Percentiles rank a stretch among this genome's conserved stretches.
Evolutionary conservation across 805 yeast genomes (phyloP).

Genomic region (Wickerhamiella azymoides): DNA sequence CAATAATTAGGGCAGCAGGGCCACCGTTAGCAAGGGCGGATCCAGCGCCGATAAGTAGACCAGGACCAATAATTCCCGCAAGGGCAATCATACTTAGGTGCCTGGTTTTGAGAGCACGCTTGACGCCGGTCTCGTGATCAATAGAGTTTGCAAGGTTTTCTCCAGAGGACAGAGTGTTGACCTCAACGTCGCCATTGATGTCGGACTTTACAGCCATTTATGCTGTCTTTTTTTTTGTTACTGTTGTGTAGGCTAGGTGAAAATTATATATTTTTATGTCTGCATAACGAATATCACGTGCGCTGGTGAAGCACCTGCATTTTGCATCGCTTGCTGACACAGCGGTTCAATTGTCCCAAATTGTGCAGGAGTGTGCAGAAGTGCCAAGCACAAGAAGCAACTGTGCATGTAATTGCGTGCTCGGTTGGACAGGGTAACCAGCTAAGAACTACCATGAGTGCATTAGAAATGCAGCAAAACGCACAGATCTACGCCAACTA

Average conservation of each 20-base stretch:
- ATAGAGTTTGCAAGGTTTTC: slow-evolving; percentile 10
- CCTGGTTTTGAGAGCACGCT: slow-evolving; percentile 39
- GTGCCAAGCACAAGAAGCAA: too few relatives aligned
- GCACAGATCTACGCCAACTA: too few relatives aligned
- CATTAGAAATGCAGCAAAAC: too few relatives aligned
- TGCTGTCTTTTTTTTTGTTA: not conserved
- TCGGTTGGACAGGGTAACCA: too few relatives aligned
- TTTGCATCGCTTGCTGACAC: too few relatives aligned
- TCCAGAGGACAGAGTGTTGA: not conserved
- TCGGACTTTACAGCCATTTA: not conserved
- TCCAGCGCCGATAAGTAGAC: slow-evolving; percentile 53
- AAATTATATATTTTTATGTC: not conserved
- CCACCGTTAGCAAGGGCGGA: slow-evolving; percentile 37
- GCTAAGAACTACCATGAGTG: too few relatives aligned
- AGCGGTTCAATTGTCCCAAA: too few relatives aligned
- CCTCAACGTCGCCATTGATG: not conserved
- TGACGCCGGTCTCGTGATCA: slow-evolving; percentile 27
- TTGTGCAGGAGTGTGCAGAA: too few relatives aligned
- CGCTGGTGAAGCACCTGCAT: too few relatives aligned
- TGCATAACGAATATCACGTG: not conserved
- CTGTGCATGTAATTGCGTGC: too few relatives aligned
- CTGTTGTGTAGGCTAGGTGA: not conserved
- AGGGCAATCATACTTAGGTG: slow-evolving; percentile 72
- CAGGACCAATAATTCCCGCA: slow-evolving; percentile 78
- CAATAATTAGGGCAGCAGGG: slow-evolving; percentile 37